Base-by-base conservation (phyloP, 129 eudicot genomes). In the Flaveria ramosissima region DNA sequence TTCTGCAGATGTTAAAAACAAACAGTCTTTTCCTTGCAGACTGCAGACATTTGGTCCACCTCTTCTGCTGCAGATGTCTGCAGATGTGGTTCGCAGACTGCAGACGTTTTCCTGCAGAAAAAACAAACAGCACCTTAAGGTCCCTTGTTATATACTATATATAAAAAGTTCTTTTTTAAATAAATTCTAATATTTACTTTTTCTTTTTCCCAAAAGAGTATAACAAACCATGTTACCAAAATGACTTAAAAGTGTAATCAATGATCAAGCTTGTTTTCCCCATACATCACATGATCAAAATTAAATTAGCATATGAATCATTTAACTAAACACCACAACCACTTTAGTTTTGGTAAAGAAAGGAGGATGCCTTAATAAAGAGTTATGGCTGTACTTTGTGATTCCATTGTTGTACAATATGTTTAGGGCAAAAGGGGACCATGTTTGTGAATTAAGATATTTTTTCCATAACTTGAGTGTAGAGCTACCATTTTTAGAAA, bases 221-320 rank as follows among this genome's bases (percentile, higher is more conserved):
- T 17, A 32, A 78, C 71, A 78, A 2, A 11, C 63, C 82, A 70
- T 70, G 82, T 78, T 70, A 46, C 45, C 13, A 6, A 5, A 75
- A 16, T 77, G 70, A 57, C 82, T 56, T 57, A 17, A 47, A 69
- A 78, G 71, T 70, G 24, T 60, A 78, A 57, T 78, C 46, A 59
- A 57, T 59, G 71, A 59, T 78, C 53, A 48, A 64, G 69, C 75
- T 68, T 68, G 43, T 56, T 15, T 68, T 68, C 55, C 67, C 46
- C 24, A 77, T 77, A 67, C 36, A 55, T 68, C 81, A 77, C 75
- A 77, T 77, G 81, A 67, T 68, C 30, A 68, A 53, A 76, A 14
- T 64, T 64, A 16, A 76, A 50, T 67, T 20, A 41, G 46, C 42
- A 26, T 42, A 68, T n/a, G 46, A 30, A 67, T 77, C 68, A 68